Percentiles rank a stretch among this genome's conserved stretches.
Conservation (phyloP, 2,329 filamentous ascomycete genomes). For the Xylariaceae sp. region DNA sequence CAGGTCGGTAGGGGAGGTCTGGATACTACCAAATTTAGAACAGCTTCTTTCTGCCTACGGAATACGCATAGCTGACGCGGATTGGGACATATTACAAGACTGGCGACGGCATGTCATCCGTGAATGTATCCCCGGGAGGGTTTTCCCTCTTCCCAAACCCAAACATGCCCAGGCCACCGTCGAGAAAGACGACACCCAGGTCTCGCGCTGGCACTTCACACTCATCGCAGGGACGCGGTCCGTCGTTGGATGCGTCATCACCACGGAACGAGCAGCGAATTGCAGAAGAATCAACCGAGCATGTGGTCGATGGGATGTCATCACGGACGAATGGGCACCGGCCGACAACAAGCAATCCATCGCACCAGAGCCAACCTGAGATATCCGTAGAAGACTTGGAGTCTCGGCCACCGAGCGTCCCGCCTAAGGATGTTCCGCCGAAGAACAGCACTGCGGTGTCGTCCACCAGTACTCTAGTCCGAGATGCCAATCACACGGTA, state of each 20-base stretch:
- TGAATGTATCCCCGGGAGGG: conserved; percentile 37
- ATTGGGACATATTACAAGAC: conserved; percentile 5
- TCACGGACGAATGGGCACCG: conserved; percentile 13
- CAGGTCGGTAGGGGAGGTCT: neutral
- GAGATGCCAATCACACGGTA: conserved; percentile 45
- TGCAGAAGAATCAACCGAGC: conserved; percentile 28
- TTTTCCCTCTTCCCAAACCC: conserved; percentile 56
- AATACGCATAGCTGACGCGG: neutral
- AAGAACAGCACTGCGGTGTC: conserved; percentile 49
- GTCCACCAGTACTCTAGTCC: conserved; percentile 45
- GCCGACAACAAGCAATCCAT: conserved; percentile 27
- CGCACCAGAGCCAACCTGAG: conserved; percentile 25
- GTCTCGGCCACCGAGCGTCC: conserved; percentile 36
- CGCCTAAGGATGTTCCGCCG: conserved; percentile 39
- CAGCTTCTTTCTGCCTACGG: neutral
- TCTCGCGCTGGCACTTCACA: conserved; percentile 28
- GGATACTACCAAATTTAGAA: conserved; percentile 7
- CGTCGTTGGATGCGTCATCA: conserved; percentile 31
- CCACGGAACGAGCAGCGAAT: conserved; percentile 27
- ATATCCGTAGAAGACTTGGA: conserved; percentile 21
- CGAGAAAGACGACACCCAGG: conserved; percentile 40
- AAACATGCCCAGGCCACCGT: conserved; percentile 37
- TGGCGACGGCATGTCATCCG: conserved; percentile 22
- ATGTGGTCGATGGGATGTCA: conserved; percentile 31
- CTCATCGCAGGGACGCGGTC: conserved; percentile 25